Conservation (phyloP, 129 eudicot species). For the Pittosporum tobira region DNA sequence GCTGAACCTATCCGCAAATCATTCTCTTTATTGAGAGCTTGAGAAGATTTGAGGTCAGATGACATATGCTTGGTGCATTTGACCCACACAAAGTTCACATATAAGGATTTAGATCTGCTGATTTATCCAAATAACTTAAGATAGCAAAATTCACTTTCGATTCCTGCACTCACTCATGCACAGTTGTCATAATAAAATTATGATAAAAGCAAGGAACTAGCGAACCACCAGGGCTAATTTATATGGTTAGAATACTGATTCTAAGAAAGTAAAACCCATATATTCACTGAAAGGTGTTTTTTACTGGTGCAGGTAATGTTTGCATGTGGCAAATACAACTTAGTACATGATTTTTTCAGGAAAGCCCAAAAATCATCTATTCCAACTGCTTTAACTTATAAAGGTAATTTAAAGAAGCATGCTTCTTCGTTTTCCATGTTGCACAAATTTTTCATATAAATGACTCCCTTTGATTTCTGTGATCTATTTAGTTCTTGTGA, state of each 20-base stretch:
- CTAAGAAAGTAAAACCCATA: neutral
- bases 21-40: no score
- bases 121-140: neutral
- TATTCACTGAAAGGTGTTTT: conserved; percentile 6
- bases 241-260: neutral
- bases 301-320: conserved; percentile 66
- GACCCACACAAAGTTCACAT: no score
- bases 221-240: neutral
- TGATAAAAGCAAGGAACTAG: neutral
- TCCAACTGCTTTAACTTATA: conserved; percentile 82
- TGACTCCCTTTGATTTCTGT: neutral
- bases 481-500: conserved; percentile 62
- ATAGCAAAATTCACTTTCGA: neutral
- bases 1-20: no score
- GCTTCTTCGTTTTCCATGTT: neutral
- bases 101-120: no score
- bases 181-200: no score
- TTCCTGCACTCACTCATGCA: neutral
- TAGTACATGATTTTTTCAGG: conserved; percentile 85
- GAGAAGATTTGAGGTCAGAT: no score
- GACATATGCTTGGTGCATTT: no score
- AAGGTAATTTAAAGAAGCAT: conserved; percentile 38
- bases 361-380: conserved; percentile 56
- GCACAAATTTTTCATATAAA: conserved; percentile 3
- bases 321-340: conserved; percentile 64